These are phyloP conservation scores for Silene vulgaris DNA, from an alignment of 179 eudicot genomes.

Conservation along the genomic window DNA sequence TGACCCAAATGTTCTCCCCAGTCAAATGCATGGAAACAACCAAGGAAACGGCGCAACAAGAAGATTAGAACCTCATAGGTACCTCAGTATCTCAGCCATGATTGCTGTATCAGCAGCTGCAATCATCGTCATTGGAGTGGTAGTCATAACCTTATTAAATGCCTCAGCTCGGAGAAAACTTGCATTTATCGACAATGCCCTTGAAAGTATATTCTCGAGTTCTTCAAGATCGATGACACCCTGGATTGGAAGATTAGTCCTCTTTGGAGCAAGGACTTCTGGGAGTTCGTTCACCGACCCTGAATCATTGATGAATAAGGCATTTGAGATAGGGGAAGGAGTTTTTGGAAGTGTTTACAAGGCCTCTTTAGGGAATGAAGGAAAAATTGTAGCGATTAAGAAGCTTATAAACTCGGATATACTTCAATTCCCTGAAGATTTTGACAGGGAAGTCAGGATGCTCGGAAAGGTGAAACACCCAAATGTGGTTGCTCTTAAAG, in stretches of 20 bases:
- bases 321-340: slow-evolving; percentile 68
- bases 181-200: slow-evolving; percentile 55
- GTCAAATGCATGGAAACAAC: slow-evolving; percentile 38
- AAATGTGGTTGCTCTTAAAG: slow-evolving; percentile 58
- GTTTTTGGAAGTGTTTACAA: slow-evolving; percentile 75
- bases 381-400: slow-evolving; percentile 58
- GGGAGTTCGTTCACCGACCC: slow-evolving; percentile 46
- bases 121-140: slow-evolving; percentile 57
- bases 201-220: slow-evolving; percentile 77
- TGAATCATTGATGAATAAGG: slow-evolving; percentile 60
- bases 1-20: slow-evolving; percentile 57
- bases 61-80: slow-evolving; percentile 38
- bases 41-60: slow-evolving; percentile 13
- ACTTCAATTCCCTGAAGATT: slow-evolving; percentile 65
- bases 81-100: slow-evolving; percentile 77
- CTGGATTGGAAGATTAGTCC: slow-evolving; percentile 64
- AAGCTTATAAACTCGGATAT: slow-evolving; percentile 55
- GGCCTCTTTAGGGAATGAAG: slow-evolving; percentile 51
- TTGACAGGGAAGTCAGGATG: slow-evolving; percentile 65
- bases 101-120: slow-evolving; percentile 73
- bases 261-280: slow-evolving; percentile 55
- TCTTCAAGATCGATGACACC: slow-evolving; percentile 61
- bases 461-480: slow-evolving; percentile 77
- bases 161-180: slow-evolving; percentile 65
- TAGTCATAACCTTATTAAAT: slow-evolving; percentile 59